Conservation (phyloP, 345 rosid species). For the Murraya koenigii region DNA sequence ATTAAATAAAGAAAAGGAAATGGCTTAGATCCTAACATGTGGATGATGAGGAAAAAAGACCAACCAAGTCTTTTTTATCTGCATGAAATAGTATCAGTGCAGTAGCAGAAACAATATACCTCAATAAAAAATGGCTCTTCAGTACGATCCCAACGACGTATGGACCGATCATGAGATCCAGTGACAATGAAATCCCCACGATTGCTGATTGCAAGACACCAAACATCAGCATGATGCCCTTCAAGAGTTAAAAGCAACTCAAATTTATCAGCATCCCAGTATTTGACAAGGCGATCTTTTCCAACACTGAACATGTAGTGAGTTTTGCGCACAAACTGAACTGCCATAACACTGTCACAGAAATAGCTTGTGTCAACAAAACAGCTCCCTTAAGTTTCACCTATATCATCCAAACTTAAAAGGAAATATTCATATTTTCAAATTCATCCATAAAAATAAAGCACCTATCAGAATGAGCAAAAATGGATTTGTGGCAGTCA, state of each 20-base stretch:
- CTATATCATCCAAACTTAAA: neutral
- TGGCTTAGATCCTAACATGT: neutral
- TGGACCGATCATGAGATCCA: conserved; percentile 95
- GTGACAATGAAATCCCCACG: conserved; percentile 95
- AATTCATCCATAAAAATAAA: conserved; percentile 9
- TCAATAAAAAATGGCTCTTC: conserved; percentile 97
- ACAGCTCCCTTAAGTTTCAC: neutral
- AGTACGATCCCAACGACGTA: conserved; percentile 97
- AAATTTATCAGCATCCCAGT: conserved; percentile 99
- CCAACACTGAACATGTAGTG: conserved; percentile 94
- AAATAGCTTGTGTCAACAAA: conserved; percentile 32
- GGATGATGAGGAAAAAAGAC: neutral
- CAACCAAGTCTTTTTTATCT: neutral
- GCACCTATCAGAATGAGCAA: conserved; percentile 94
- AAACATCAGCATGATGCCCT: conserved; percentile 92
- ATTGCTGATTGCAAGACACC: conserved; percentile 84
- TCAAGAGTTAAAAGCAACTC: conserved; percentile 88
- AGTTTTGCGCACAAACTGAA: conserved; percentile 80
- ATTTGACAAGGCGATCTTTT: conserved; percentile 86
- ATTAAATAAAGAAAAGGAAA: neutral
- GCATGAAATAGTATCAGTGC: neutral
- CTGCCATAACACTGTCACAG: conserved; percentile 82
- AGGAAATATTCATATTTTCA: conserved; percentile 3
- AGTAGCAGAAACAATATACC: conserved; percentile 34
- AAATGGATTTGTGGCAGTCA: conserved; percentile 92